Evolutionary conservation across 2,329 filamentous ascomycete species (phyloP).

Genomic region (Alternaria alternata): DNA sequence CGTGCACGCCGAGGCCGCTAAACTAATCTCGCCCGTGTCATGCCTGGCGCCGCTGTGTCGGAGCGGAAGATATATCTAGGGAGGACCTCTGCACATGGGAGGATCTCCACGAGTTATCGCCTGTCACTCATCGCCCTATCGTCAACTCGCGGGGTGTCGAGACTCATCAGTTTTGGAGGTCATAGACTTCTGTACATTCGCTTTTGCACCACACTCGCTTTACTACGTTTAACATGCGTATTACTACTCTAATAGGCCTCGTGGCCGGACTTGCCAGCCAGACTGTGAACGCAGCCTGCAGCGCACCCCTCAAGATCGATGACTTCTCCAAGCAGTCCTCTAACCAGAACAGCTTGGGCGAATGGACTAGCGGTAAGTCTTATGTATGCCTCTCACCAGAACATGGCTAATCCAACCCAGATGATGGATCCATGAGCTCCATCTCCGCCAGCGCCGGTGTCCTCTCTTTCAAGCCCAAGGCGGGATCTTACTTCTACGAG

Average conservation of each 20-base stretch:
- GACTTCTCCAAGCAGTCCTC: constrained; percentile 50
- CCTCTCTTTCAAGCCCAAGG: constrained; percentile 61
- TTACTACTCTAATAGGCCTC: constrained; percentile 43
- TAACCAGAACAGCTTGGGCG: constrained; percentile 47
- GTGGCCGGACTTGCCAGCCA: constrained; percentile 39
- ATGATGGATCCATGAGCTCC: constrained; percentile 60
- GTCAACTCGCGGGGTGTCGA: constrained; percentile 27
- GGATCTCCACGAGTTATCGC: constrained; percentile 32
- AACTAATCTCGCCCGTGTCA: constrained; percentile 34
- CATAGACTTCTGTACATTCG: constrained; percentile 50
- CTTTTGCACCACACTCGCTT: constrained; percentile 44
- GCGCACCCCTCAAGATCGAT: constrained; percentile 47
- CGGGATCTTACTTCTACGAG: constrained; percentile 63
- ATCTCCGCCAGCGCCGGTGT: constrained; percentile 54
- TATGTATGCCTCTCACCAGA: too few relatives aligned
- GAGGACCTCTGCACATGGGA: constrained; percentile 12
- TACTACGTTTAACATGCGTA: constrained; percentile 38
- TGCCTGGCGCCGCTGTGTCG: constrained; percentile 26
- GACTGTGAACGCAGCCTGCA: constrained; percentile 46
- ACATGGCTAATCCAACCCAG: constrained; percentile 43
- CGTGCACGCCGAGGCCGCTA: constrained; percentile 39
- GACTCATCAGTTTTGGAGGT: constrained; percentile 36
- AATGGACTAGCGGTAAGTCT: constrained; percentile 47
- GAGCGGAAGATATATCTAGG: constrained; percentile 35
- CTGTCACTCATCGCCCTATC: constrained; percentile 17